Conservation (phyloP, 768 basidiomycete genomes). For the Suillus clintonianus region DNA sequence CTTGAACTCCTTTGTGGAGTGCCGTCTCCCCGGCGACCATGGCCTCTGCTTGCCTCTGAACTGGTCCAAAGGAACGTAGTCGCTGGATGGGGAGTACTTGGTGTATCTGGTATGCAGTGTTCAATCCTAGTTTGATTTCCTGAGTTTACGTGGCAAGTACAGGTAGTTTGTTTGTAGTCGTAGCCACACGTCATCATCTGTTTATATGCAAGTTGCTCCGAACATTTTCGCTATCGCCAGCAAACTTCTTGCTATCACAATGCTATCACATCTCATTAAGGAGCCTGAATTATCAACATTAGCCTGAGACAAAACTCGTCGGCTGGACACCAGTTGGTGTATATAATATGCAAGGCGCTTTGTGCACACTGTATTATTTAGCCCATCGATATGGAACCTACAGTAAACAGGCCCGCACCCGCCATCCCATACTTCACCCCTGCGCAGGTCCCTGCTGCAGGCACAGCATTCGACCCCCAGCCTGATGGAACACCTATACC, state of each 20-base stretch:
- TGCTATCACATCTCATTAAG: background rate
- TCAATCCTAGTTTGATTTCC: background rate
- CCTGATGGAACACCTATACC: conserved; percentile 41
- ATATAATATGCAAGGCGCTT: background rate
- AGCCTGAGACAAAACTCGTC: background rate
- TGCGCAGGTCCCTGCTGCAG: conserved; percentile 43
- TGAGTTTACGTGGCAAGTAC: background rate
- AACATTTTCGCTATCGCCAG: background rate
- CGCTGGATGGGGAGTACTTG: too few relatives aligned
- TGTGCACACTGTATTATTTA: too few relatives aligned
- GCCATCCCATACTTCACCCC: conserved; percentile 49
- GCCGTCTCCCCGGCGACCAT: conserved; percentile 2
- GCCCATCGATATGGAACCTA: background rate
- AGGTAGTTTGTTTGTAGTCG: background rate
- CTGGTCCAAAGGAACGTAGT: background rate
- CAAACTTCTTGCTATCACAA: too few relatives aligned
- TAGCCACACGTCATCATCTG: background rate
- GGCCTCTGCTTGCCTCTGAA: background rate
- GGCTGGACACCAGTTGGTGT: background rate
- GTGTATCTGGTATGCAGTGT: background rate
- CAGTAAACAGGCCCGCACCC: conserved; percentile 39
- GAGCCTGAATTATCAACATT: background rate
- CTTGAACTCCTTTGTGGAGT: conserved; percentile 10
- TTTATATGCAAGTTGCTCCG: background rate
- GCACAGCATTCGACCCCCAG: conserved; percentile 44